Evolutionary conservation across 2,329 filamentous ascomycete species (phyloP), one percentile per base, ranked within the genome.

Genomic region (Fusarium sp.): DNA sequence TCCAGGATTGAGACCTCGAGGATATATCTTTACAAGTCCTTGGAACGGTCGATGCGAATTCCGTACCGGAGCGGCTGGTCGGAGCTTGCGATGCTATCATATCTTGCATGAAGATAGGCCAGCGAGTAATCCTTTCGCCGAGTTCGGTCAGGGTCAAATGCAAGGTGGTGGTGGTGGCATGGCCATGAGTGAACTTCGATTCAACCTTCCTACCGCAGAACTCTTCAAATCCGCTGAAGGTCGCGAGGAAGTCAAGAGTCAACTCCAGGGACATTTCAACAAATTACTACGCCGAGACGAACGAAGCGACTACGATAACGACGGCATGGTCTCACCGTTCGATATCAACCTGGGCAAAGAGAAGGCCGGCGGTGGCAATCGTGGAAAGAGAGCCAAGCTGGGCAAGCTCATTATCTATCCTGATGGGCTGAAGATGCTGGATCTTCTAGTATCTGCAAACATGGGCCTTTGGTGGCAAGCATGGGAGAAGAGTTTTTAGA

Each of bases 391-490:
- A 74, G 94, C 93, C 6, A 99, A 99, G 82, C 83, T 99, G 73
- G 96, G 95, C 1, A 99, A 98, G 80, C 82, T 99, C 52, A 93
- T 98, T 52, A 86, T 99, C 37, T 89, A 94, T 72, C 90, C 95
- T 57, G 94, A 97, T 74, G 96, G 96, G 0, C 81, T 97, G 69
- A 97, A 97, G 83, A 98, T 99, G 95, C 80, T 98, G 74, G 96
- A 99, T 83, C 79, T 99, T 61, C 84, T 97, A 1, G 93, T 99
- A 21, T 93, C 95, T 6, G 92, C 94, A 13, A 98, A 97, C 76
- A 88, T 99, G 81, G 93, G 92, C 2, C 83, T 98, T 18, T 99
- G 94, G 93, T 98, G 95, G 94, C 90, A 90, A 73, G 89, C 92
- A 6, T 98, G 94, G 87, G 91, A 93, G 73, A 85, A 82, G 74